A percentile compares a stretch with the other conserved stretches of the same genome.
Evolutionary conservation across 257 asterid genomes (phyloP).

Genomic region (Solanum peruvianum): DNA sequence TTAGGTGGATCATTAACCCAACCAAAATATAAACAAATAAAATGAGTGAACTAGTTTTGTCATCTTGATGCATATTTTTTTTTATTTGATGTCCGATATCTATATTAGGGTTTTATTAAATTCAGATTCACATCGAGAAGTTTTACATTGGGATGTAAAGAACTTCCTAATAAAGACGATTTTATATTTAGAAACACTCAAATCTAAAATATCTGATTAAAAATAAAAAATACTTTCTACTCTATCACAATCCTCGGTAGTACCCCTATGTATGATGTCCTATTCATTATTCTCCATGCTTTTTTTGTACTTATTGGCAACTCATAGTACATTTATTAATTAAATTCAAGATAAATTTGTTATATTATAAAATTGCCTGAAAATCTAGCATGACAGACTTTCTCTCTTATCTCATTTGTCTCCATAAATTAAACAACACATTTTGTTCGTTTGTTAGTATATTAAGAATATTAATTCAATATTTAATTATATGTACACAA

Average conservation of each 20-base stretch:
- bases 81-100: fast-evolving
- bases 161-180: background rate
- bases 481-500: background rate
- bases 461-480: background rate
- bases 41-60: too few relatives aligned
- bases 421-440: background rate
- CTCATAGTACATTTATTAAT: background rate
- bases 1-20: too few relatives aligned
- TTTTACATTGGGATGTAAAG: too few relatives aligned
- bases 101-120: too few relatives aligned
- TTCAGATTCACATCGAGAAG: fast-evolving
- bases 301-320: background rate
- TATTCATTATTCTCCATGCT: background rate
- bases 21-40: too few relatives aligned
- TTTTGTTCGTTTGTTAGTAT: background rate
- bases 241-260: too few relatives aligned
- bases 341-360: background rate
- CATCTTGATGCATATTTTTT: too few relatives aligned
- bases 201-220: too few relatives aligned
- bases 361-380: background rate
- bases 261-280: too few relatives aligned
- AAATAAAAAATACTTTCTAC: too few relatives aligned
- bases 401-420: background rate
- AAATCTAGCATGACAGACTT: background rate
- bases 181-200: too few relatives aligned